Percentiles rank a stretch among this genome's conserved stretches.
These are phyloP conservation scores for Quercus tomentella DNA, from an alignment of 331 rosid species.

Conservation along the genomic window DNA sequence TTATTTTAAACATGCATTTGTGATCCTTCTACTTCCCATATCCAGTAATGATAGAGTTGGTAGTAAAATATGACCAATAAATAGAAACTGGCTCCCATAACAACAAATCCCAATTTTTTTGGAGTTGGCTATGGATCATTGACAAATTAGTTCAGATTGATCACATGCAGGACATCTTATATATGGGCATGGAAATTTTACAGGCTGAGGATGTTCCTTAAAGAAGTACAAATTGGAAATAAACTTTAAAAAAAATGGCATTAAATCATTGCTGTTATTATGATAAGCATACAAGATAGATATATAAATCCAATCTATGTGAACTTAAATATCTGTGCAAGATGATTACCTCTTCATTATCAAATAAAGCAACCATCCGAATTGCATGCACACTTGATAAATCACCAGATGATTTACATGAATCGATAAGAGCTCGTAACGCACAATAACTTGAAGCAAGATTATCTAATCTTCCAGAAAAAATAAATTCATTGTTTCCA, in stretches of 20 bases:
- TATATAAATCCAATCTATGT: constrained; percentile 6
- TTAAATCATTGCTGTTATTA: background rate
- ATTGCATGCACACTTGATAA: constrained; percentile 63
- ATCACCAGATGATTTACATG: constrained; percentile 54
- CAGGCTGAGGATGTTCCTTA: background rate
- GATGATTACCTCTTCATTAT: constrained; percentile 86
- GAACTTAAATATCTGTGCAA: constrained; percentile 6
- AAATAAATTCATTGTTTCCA: constrained; percentile 81
- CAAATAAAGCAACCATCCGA: constrained; percentile 97
- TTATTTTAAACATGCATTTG: background rate
- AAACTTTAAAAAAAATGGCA: background rate
- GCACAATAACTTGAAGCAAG: constrained; percentile 97
- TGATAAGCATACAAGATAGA: constrained; percentile 2
- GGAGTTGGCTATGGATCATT: too few relatives aligned
- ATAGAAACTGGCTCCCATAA: background rate
- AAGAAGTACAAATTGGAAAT: background rate
- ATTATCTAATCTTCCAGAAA: constrained; percentile 97
- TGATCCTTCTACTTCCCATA: background rate
- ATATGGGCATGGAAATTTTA: background rate
- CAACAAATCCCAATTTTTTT: background rate
- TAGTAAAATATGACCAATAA: background rate
- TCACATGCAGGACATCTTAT: background rate
- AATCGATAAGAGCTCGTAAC: constrained; percentile 82
- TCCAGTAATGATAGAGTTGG: background rate
- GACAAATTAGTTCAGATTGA: background rate